Base-by-base conservation (phyloP, 1,284 basidiomycete species). In the Sporisorium exsertum region DNA sequence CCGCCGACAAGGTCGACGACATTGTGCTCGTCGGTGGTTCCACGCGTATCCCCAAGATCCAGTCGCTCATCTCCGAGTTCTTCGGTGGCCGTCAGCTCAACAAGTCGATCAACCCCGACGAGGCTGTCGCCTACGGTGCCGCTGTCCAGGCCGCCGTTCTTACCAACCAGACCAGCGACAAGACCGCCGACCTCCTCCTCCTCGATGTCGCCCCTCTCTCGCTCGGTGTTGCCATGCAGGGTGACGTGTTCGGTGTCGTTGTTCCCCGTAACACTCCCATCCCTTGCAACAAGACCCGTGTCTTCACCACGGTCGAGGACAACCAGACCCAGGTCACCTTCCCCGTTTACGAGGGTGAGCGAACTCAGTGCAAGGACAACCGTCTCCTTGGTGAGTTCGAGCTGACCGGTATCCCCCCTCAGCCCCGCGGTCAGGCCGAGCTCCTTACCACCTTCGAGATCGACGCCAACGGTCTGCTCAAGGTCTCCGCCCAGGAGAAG, bases 21-120 rank as follows among this genome's bases (percentile, higher is more conserved):
- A 98, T 99, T 81, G 97, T 99, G 86, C 94, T 99, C 24, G 96
- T 99, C 81, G 96, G 97, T 89, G 95, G 97, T 81, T 99, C 97
- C 64, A 99, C 97, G 81, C 96, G 97, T 91, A 99, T 99, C 87
- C 96, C 96, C 84, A 98, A 98, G 90, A 94, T 99, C 83, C 96
- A 98, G 88, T 91, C 94, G 32, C 92, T 99, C 72, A 95, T 99
- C 69, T 98, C 95, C 75, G 96, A 99, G 87, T 94, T 92, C 91
- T 99, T 99, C 87, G 93, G 92, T 87, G 95, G 94, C 74, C 94
- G 95, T 85, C 93, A 96, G 87, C 89, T 97, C 86, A 99, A 98
- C 93, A 98, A 98, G 91, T 95, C 93, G 58, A 87, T 87, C 85
- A 88, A 88, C 87, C 87, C 87, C 71, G 87, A 87, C 72, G 87